Evolutionary conservation across 768 basidiomycete genomes (phyloP).

Genomic region (Psilocybe tampanensis): DNA sequence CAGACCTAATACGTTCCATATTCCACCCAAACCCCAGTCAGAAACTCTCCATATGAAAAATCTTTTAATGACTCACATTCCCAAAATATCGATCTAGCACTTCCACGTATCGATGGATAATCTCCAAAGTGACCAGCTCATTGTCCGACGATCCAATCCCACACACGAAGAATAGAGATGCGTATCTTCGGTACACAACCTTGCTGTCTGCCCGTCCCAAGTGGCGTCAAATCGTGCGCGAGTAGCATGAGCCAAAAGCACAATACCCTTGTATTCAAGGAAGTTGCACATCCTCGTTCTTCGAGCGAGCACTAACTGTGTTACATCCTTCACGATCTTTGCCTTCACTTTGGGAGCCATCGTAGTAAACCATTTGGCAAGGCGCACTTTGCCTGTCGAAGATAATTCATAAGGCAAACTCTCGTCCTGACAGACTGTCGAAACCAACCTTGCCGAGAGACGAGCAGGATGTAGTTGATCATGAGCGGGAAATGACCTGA

Average conservation of each 20-base stretch:
- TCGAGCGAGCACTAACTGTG: conserved; percentile 93
- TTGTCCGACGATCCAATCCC: conserved; percentile 88
- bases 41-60: background rate
- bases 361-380: conserved; percentile 98
- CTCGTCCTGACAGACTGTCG: background rate
- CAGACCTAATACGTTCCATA: conserved; percentile 58
- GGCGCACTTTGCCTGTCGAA: conserved; percentile 84
- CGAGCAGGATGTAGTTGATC: conserved; percentile 98
- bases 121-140: conserved; percentile 91
- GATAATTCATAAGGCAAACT: background rate
- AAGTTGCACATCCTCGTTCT: conserved; percentile 99
- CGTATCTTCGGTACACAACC: conserved; percentile 96
- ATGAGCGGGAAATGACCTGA: conserved; percentile 35
- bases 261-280: conserved; percentile 94
- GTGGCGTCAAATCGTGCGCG: background rate
- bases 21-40: conserved; percentile 16
- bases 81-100: conserved; percentile 93
- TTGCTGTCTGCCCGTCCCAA: conserved; percentile 66
- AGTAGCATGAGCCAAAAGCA: background rate
- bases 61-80: conserved; percentile 59
- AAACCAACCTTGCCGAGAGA: conserved; percentile 88
- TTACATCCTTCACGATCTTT: conserved; percentile 99
- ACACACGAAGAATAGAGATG: conserved; percentile 94
- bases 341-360: conserved; percentile 88
- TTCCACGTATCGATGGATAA: conserved; percentile 95